phyloP scores from a whole-genome alignment of 441 rosid species.

The Aleurites moluccanus region DNA sequence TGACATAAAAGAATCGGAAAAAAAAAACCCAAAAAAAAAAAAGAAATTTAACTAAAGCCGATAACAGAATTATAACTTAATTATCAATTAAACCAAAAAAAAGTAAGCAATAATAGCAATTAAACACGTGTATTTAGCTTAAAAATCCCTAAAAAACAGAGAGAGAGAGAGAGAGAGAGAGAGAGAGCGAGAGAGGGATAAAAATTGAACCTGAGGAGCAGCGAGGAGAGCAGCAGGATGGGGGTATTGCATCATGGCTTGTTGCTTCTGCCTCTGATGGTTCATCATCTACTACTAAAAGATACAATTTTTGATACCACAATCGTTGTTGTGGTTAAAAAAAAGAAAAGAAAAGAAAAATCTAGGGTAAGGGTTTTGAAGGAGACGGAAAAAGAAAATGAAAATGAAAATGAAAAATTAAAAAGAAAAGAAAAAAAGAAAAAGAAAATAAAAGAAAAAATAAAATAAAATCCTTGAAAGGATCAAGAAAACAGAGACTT shows the following conservation, averaged over 20 bases:
- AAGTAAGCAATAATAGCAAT: too few species aligned
- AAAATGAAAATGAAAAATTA: not conserved
- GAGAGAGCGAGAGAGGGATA: not conserved
- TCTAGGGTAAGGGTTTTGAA: slow-evolving; percentile 9
- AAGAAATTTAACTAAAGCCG: too few species aligned
- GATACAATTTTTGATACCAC: not conserved
- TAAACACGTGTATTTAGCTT: not conserved
- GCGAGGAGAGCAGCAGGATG: slow-evolving; percentile 52
- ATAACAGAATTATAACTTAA: too few species aligned
- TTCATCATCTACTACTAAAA: slow-evolving; percentile 31
- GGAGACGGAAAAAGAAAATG: not conserved
- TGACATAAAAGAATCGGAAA: not conserved
- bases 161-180: not conserved
- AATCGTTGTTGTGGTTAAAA: not conserved
- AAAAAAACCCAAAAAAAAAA: too few species aligned
- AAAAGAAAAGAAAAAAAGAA: not conserved
- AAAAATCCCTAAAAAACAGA: not conserved
- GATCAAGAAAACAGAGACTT: slow-evolving; percentile 2
- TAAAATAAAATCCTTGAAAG: slow-evolving; percentile 24
- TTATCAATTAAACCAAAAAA: too few species aligned
- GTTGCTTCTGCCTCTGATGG: slow-evolving; percentile 53
- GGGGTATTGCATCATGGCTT: slow-evolving; percentile 56
- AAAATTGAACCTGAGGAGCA: slow-evolving; percentile 45
- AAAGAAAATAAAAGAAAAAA: not conserved
- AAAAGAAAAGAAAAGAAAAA: not conserved